Evolutionary conservation across 345 rosid genomes (phyloP).

Genomic region (Rhodomyrtus tomentosa): DNA sequence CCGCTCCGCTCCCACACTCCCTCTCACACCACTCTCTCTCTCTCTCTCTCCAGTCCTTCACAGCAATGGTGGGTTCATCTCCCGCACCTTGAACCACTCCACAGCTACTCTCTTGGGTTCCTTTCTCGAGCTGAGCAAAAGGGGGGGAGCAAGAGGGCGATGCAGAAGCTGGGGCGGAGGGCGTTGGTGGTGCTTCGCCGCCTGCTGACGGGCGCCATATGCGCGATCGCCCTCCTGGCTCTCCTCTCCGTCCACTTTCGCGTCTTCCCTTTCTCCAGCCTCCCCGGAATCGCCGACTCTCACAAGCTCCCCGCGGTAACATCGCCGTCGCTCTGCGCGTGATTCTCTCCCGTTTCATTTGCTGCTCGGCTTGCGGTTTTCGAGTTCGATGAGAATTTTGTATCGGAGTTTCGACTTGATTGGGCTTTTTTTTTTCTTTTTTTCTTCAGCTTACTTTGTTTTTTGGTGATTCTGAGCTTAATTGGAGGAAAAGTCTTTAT

Average conservation of each 20-base stretch:
- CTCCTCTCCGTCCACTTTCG: conserved; percentile 43
- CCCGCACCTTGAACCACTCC: neutral
- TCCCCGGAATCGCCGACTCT: conserved; percentile 31
- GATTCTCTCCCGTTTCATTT: neutral
- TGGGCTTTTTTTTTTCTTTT: neutral
- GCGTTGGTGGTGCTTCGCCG: conserved; percentile 27
- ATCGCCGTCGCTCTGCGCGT: neutral
- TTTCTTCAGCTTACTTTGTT: too few relatives aligned
- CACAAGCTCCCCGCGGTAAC: conserved; percentile 21
- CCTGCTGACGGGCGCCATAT: conserved; percentile 49
- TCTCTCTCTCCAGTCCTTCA: neutral
- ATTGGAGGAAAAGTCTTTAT: neutral
- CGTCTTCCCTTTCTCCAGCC: conserved; percentile 35
- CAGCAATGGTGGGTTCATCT: neutral
- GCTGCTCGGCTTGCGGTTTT: neutral
- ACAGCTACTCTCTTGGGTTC: neutral
- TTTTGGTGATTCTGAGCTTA: neutral
- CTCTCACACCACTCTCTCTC: neutral
- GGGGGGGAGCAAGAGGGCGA: neutral
- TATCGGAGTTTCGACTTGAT: neutral
- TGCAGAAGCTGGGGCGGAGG: conserved; percentile 39
- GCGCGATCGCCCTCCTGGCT: conserved; percentile 35
- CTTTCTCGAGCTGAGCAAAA: neutral
- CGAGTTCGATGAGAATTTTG: neutral
- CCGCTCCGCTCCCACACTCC: neutral